These are phyloP conservation scores for Citropsis articulata DNA, from an alignment of 345 rosid genomes.

Conservation along the genomic window DNA sequence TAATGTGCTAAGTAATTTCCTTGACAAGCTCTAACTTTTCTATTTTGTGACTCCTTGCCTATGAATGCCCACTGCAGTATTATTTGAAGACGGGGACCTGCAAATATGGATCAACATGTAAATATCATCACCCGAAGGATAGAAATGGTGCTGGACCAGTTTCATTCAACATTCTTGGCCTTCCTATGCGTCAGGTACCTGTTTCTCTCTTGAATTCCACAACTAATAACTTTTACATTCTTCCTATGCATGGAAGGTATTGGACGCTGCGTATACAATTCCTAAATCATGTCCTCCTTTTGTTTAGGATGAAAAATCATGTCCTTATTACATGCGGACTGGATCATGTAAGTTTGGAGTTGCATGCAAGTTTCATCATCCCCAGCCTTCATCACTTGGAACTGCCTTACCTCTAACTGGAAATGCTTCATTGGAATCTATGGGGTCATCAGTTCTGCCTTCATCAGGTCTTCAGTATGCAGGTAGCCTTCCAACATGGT, in stretches of 20 bases:
- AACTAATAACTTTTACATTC: neutral
- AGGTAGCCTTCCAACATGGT: constrained; percentile 53
- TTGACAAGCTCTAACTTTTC: neutral
- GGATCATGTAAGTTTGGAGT: constrained; percentile 75
- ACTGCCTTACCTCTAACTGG: constrained; percentile 33
- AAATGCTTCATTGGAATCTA: constrained; percentile 35
- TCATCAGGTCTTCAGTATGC: constrained; percentile 53
- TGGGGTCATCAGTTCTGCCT: constrained; percentile 40
- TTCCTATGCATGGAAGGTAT: neutral
- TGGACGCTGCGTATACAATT: neutral
- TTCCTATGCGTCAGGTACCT: constrained; percentile 75
- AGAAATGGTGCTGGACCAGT: constrained; percentile 85
- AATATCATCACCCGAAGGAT: constrained; percentile 86
- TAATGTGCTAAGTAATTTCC: neutral
- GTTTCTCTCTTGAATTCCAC: neutral
- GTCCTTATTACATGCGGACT: constrained; percentile 74
- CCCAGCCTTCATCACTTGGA: constrained; percentile 55
- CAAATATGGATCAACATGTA: constrained; percentile 79
- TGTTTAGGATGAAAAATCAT: constrained; percentile 70
- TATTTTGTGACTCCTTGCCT: neutral
- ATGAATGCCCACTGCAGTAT: constrained; percentile 42
- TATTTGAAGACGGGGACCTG: constrained; percentile 83
- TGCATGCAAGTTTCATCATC: constrained; percentile 87
- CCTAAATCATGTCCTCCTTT: neutral
- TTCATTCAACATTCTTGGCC: constrained; percentile 60